Base-by-base conservation (phyloP, 2,329 filamentous ascomycete genomes). In the Esteya vermicola region DNA sequence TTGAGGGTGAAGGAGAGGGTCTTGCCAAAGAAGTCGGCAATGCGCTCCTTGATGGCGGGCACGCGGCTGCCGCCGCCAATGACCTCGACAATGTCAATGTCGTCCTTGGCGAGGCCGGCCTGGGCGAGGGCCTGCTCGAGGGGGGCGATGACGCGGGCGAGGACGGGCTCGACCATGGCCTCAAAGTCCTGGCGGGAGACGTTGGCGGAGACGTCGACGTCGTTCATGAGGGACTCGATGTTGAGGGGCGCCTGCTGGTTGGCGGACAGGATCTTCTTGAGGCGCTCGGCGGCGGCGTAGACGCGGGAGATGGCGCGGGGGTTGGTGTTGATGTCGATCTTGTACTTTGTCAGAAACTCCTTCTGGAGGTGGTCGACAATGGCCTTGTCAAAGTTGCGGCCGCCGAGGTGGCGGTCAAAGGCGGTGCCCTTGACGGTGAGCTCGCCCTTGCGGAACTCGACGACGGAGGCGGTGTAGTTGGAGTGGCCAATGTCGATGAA, bases 181-280 rank as follows among this genome's bases (percentile, higher is more conserved):
- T 98, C 91, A 43, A 98, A 78, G 58, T 96, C 89, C 56, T 94
- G 84, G 48, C 91, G 82, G 60, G 89, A 95, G 56, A 98, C 72
- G 72, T 93, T 81, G 45, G 81, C 70, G 40, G 75, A 76, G 28
- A 94, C 91, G 59, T 98, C 91, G 46, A 94, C 69, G 59, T 98
- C 91, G 63, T 96, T 93, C 88, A 98, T 96, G 51, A 98, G 70
- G 27, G 88, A 95, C 69, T 98, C 91, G 54, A 98, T 93, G 71
- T 88, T 96, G 61, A 98, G 64, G 37, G 89, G 85, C 16, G 89
- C 86, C 56, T 82, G 75, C 51, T 88, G 82, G 67, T 96, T 96
- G 58, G 91, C 91, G 27, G 89, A 96, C 42, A 98, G 70, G 41
- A 96, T 80, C 78, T 96, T 96, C 80, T 98, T 98, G 58, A 93